Evolutionary conservation across 345 rosid species (phyloP).

Genomic region (Kernera saxatilis): DNA sequence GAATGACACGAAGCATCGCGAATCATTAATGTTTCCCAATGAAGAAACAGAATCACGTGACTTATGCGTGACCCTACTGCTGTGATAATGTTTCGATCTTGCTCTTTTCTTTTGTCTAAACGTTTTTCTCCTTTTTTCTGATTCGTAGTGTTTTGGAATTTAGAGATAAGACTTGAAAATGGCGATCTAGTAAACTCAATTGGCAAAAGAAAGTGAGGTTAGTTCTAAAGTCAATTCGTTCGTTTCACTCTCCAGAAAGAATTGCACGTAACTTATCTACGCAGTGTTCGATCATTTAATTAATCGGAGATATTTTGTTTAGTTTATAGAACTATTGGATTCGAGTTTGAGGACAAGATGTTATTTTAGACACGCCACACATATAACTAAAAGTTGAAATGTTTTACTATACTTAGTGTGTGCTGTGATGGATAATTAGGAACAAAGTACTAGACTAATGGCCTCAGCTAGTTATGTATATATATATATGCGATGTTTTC

Average conservation of each 20-base stretch:
- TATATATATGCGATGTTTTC: background rate
- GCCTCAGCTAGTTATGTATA: background rate
- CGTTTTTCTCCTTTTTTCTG: background rate
- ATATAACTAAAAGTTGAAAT: too few relatives aligned
- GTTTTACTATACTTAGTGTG: background rate
- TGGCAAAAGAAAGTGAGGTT: too few relatives aligned
- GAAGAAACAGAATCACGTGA: conserved; percentile 27
- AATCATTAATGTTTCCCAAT: conserved; percentile 6
- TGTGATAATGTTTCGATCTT: background rate
- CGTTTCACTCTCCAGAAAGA: too few relatives aligned
- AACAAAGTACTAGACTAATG: background rate
- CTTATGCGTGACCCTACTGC: conserved; percentile 14
- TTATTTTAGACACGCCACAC: too few relatives aligned
- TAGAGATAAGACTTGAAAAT: background rate
- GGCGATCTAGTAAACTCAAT: too few relatives aligned
- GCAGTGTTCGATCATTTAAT: too few relatives aligned
- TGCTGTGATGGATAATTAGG: background rate
- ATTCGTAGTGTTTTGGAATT: background rate
- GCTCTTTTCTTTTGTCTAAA: background rate
- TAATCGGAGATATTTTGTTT: too few relatives aligned
- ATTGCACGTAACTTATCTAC: too few relatives aligned
- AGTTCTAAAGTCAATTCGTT: too few relatives aligned
- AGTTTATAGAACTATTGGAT: too few relatives aligned
- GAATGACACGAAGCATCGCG: conserved; percentile 5
- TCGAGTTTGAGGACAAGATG: too few relatives aligned